These are phyloP conservation scores for Beta corolliflora DNA, from an alignment of 179 eudicot genomes.

Conservation along the genomic window DNA sequence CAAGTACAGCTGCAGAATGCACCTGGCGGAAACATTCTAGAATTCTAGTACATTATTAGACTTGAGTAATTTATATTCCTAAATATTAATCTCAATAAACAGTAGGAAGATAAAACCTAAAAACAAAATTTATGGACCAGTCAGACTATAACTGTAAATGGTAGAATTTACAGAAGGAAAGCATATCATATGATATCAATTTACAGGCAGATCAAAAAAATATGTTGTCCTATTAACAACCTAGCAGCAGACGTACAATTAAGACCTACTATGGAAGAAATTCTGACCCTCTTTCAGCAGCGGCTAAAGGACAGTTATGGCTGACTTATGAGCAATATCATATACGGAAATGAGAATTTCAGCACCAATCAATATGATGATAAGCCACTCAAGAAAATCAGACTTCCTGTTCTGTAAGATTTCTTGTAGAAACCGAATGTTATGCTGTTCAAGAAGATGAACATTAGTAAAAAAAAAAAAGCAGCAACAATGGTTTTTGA, in stretches of 20 bases:
- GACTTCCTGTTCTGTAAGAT: conserved; percentile 95
- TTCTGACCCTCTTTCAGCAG: not conserved
- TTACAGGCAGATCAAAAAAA: conserved; percentile 19
- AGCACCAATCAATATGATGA: conserved; percentile 75
- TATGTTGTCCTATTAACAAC: not conserved
- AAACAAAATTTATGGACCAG: not conserved
- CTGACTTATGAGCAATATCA: conserved; percentile 78
- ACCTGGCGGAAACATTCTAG: not conserved
- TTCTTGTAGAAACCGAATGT: conserved; percentile 94
- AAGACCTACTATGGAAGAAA: conserved; percentile 2
- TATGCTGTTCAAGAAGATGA: conserved; percentile 59
- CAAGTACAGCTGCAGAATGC: not conserved
- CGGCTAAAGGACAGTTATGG: conserved; percentile 32
- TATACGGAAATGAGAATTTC: conserved; percentile 91
- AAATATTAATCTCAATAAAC: not conserved
- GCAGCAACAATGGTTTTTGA: not conserved
- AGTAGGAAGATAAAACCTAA: not conserved
- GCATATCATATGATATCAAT: not conserved
- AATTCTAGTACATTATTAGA: not conserved
- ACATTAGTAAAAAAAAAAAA: not conserved
- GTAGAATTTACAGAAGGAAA: conserved; percentile 22
- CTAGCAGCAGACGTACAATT: conserved; percentile 33
- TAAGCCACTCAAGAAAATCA: conserved; percentile 93
- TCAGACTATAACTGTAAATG: conserved; percentile 5
- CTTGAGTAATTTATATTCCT: not conserved